Conservation (phyloP, 306 rosid species). For the Trifolium dubium region DNA sequence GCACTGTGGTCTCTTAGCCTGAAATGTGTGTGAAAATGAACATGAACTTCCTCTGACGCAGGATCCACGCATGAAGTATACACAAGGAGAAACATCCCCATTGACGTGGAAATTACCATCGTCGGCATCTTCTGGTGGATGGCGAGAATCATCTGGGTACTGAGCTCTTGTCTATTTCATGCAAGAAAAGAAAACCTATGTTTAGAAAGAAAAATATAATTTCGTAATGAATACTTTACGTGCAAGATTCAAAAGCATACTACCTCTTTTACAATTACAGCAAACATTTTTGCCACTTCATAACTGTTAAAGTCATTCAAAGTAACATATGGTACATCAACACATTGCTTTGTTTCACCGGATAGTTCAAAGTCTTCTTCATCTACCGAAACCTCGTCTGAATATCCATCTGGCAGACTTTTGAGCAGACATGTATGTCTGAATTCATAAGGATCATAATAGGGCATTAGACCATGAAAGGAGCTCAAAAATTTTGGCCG, state of each 20-base stretch:
- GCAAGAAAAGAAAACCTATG: slow-evolving; percentile 33
- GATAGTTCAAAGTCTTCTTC: slow-evolving; percentile 54
- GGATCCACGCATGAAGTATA: slow-evolving; percentile 56
- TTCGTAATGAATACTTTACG: slow-evolving; percentile 7
- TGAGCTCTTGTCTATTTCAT: slow-evolving; percentile 61
- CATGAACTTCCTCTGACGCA: slow-evolving; percentile 71
- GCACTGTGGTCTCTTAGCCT: slow-evolving; percentile 68
- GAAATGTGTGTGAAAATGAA: slow-evolving; percentile 70
- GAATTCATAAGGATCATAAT: slow-evolving; percentile 58
- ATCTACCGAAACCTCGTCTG: slow-evolving; percentile 45
- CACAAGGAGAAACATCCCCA: slow-evolving; percentile 58
- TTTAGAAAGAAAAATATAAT: slow-evolving; percentile 8
- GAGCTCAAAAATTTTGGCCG: slow-evolving; percentile 72
- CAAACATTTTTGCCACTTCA: slow-evolving; percentile 63
- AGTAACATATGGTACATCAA: slow-evolving; percentile 67
- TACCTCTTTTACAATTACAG: slow-evolving; percentile 73
- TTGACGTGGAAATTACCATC: slow-evolving; percentile 38
- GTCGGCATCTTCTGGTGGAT: slow-evolving; percentile 43
- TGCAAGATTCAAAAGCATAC: slow-evolving; percentile 39
- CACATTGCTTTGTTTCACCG: slow-evolving; percentile 58
- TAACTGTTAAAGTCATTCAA: slow-evolving; percentile 47
- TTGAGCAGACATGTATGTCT: slow-evolving; percentile 61
- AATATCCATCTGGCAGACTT: slow-evolving; percentile 50
- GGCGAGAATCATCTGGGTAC: slow-evolving; percentile 50
- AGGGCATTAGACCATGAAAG: slow-evolving; percentile 57